Conservation (phyloP, 1,139 yeast genomes). For the Lodderomyces orthopsilosis region DNA sequence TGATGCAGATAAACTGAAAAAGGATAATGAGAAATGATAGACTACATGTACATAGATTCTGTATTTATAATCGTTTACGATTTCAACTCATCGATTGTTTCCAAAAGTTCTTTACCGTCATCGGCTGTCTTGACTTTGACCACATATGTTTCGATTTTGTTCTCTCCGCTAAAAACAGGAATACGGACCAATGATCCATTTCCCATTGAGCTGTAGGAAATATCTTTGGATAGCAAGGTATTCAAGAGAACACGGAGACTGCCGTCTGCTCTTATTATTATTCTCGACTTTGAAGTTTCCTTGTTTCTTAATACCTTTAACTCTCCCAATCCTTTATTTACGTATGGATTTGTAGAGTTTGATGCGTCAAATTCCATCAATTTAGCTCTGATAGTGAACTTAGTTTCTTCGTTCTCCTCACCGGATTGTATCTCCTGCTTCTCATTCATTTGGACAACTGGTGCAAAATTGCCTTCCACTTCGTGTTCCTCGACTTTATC, state of each 20-base stretch:
- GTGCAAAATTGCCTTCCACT: slow-evolving; percentile 46
- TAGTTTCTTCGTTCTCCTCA: slow-evolving; percentile 74
- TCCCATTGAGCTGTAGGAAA: slow-evolving; percentile 57
- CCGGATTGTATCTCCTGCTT: slow-evolving; percentile 62
- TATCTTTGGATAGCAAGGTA: slow-evolving; percentile 47
- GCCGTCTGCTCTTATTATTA: slow-evolving; percentile 85
- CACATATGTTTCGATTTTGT: slow-evolving; percentile 45
- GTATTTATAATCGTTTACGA: not conserved
- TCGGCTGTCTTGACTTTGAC: slow-evolving; percentile 62
- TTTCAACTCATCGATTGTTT: slow-evolving; percentile 20
- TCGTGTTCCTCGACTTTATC: slow-evolving; percentile 28
- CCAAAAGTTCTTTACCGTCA: slow-evolving; percentile 68
- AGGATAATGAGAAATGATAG: not conserved
- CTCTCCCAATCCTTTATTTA: slow-evolving; percentile 76
- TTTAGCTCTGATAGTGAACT: slow-evolving; percentile 69
- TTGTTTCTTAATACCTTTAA: slow-evolving; percentile 66
- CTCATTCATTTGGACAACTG: slow-evolving; percentile 43
- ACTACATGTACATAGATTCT: slow-evolving; percentile 1
- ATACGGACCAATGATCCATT: slow-evolving; percentile 58
- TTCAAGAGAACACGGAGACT: slow-evolving; percentile 80
- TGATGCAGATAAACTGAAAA: slow-evolving; percentile 20
- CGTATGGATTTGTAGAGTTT: slow-evolving; percentile 50
- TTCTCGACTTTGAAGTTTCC: slow-evolving; percentile 59
- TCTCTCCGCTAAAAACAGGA: slow-evolving; percentile 41
- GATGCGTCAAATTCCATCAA: slow-evolving; percentile 58